A percentile compares a stretch with the other conserved stretches of the same genome.
Evolutionary conservation across 345 rosid species (phyloP).

Genomic region (Euclidium syriacum): DNA sequence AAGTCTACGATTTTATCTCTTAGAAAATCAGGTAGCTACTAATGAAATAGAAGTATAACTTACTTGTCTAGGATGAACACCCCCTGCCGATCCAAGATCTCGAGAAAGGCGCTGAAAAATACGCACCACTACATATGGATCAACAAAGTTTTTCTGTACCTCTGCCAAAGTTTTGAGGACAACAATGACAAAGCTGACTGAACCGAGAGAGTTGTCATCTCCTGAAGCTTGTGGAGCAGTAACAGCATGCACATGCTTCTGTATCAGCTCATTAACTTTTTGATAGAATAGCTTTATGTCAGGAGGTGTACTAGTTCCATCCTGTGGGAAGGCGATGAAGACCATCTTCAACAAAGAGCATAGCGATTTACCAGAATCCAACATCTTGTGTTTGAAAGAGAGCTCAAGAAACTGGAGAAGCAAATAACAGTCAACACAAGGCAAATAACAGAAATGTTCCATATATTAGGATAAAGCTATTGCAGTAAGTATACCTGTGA

Average conservation of each 20-base stretch:
- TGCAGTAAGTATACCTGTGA: conserved; percentile 59
- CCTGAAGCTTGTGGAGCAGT: conserved; percentile 56
- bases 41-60: conserved; percentile 23
- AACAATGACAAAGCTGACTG: conserved; percentile 80
- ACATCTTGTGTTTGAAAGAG: conserved; percentile 88
- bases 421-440: conserved; percentile 16
- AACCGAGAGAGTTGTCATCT: conserved; percentile 68
- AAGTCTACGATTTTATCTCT: not conserved
- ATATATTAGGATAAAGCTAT: conserved; percentile 6
- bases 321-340: conserved; percentile 75
- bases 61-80: conserved; percentile 88
- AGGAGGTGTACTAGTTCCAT: conserved; percentile 50
- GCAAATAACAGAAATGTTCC: conserved; percentile 5
- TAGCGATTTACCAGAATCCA: conserved; percentile 90
- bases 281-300: conserved; percentile 74
- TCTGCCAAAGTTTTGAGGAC: conserved; percentile 82
- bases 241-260: conserved; percentile 60
- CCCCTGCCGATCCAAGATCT: conserved; percentile 74
- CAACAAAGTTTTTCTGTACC: conserved; percentile 67
- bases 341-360: conserved; percentile 95
- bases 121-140: conserved; percentile 64
- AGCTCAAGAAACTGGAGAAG: conserved; percentile 82
- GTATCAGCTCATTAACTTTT: conserved; percentile 84
- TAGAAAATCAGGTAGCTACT: not conserved
- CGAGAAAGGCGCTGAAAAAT: conserved; percentile 84